Percentiles rank a stretch among this genome's conserved stretches.
These are phyloP conservation scores for Ambrosiella xylebori DNA, from an alignment of 2,329 filamentous ascomycete species.

Conservation along the genomic window DNA sequence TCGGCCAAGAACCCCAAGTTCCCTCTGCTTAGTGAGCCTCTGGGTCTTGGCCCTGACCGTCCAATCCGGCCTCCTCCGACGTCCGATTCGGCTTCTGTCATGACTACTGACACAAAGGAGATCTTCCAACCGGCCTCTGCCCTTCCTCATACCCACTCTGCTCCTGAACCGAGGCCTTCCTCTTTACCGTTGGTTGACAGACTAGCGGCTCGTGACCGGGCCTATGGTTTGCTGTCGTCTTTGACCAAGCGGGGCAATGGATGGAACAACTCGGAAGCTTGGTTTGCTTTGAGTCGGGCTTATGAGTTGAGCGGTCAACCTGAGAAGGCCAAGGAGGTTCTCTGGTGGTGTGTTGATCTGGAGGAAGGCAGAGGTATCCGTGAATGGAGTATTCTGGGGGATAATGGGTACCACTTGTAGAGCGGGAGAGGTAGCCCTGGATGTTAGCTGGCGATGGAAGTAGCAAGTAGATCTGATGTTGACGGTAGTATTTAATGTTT, in stretches of 20 bases:
- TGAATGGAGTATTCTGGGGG: slow-evolving; percentile 55
- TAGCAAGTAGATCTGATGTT: not conserved
- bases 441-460: not conserved
- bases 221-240: slow-evolving; percentile 63
- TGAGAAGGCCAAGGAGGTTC: slow-evolving; percentile 75
- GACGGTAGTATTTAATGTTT: not conserved
- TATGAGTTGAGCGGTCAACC: slow-evolving; percentile 75
- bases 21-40: slow-evolving; percentile 3
- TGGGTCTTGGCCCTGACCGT: slow-evolving; percentile 11
- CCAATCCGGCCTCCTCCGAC: slow-evolving; percentile 2
- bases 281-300: slow-evolving; percentile 72
- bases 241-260: slow-evolving; percentile 72
- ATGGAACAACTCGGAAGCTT: slow-evolving; percentile 88
- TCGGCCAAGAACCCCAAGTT: not conserved
- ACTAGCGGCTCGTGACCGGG: slow-evolving; percentile 77
- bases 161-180: slow-evolving; percentile 36
- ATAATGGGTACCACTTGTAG: slow-evolving; percentile 41
- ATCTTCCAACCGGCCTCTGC: slow-evolving; percentile 13
- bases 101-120: slow-evolving; percentile 12
- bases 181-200: slow-evolving; percentile 60
- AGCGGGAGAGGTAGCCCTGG: not conserved
- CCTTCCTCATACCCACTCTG: slow-evolving; percentile 24
- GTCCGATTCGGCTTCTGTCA: slow-evolving; percentile 4
- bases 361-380: slow-evolving; percentile 72
- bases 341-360: slow-evolving; percentile 96